Percentiles rank a stretch among this genome's conserved stretches.
phyloP scores from a whole-genome alignment of 202 grass and related monocot species.

The Carex sylvatica region DNA sequence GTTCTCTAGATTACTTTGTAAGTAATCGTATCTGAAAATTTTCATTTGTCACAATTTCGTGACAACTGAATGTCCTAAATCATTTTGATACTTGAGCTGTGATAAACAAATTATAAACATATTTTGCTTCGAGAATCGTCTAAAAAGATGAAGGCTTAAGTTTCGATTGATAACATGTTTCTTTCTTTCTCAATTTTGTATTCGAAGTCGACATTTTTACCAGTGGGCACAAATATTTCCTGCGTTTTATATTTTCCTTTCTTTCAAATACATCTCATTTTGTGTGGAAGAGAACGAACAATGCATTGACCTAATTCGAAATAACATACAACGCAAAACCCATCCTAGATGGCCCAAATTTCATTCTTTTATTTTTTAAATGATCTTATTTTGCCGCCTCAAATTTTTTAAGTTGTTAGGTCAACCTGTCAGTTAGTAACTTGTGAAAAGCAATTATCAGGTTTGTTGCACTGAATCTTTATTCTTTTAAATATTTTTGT shows the following conservation, averaged over 20 bases:
- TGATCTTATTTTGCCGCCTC: background rate
- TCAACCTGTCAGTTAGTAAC: background rate
- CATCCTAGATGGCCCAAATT: background rate
- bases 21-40: too few species aligned
- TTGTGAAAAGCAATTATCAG: background rate
- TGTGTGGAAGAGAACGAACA: background rate
- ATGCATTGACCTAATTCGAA: background rate
- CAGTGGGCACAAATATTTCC: background rate
- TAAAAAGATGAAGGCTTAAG: background rate
- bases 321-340: background rate
- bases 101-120: background rate
- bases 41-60: too few species aligned
- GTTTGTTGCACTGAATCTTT: slow-evolving; percentile 19
- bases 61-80: background rate
- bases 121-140: background rate
- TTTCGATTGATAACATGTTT: background rate
- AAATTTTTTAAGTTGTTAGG: background rate
- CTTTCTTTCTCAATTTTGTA: background rate
- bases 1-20: too few species aligned
- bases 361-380: background rate
- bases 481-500: background rate
- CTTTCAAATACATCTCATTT: too few species aligned
- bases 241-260: too few species aligned
- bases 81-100: background rate
- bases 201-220: background rate